Evolutionary conservation across 768 basidiomycete genomes (phyloP), one percentile per base, ranked within the genome.

Genomic region (Lentinula sp.): DNA sequence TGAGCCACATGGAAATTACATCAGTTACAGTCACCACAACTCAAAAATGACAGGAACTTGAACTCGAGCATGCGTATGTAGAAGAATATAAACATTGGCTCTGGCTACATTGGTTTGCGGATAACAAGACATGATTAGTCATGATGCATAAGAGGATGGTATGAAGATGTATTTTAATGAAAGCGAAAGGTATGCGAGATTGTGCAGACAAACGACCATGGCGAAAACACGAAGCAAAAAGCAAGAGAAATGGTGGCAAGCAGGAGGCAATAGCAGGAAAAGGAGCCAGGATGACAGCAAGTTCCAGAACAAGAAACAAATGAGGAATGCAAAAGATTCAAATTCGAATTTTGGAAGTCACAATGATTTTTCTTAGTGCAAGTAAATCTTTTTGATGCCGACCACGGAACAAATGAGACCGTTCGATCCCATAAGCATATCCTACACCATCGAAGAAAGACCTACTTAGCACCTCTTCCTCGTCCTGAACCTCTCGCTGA

Each of bases 401-500:
- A 18, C 20, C 9, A 48, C 23, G 18, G 46, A 48, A 48, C 23
- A 4, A 10, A 48, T 8, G 12, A 48, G 9, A 48, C 18, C 8
- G n/a, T 9, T 3, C 46, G 8, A 23, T n/a, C 43, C 43, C 15
- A n/a, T 9, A 48, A 9, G 46, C 32, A 33, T 13, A 33, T 7
- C 50, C 12, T 33, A 51, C n/a, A 51, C 32, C 3, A 18, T 7
- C 50, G 33, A 23, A 18, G 32, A 23, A 4, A 18, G 41, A 56
- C 20, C 55, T 56, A 56, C 41, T 43, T 56, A 28, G 55, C 39
- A 43, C 55, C 55, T 43, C 57, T 50, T 20, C 57, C 57, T 45
- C 54, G 15, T 51, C 63, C 63, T 12, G 61, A 18, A 16, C 62
- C 62, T 43, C 62, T 41, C 8, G 58, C 8, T 18, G 50, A 5